Base-by-base conservation (phyloP, 805 yeast genomes). In the Ogataea ramenticola region DNA sequence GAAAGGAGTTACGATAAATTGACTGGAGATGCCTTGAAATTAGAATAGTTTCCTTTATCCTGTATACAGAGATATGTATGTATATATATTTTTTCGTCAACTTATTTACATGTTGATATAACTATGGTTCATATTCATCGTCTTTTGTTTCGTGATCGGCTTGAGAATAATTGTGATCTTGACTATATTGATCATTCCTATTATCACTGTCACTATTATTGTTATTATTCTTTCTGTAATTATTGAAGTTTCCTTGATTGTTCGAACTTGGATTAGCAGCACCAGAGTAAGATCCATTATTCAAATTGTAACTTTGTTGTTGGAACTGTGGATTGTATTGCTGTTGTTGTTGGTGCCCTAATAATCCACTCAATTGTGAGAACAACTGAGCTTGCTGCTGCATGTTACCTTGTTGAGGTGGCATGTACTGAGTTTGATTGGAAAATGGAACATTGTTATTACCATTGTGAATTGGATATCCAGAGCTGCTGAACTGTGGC, bases 1-100 rank as follows among this genome's bases (percentile, higher is more conserved):
- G 50, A 55, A 29, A 49, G 58, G 16, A 67, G 68, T 16, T 60
- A 60, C 17, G 24, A 41, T 1, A 45, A 40, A 26, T 43, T 54
- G 17, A 36, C 8, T 36, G 12, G 11, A 14, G 22, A 26, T 15
- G 12, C 24, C 17, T 19, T 9, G n/a, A 34, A 34, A 29, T 10
- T 15, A 15, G 26, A 34, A 19, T 34, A 34, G 21, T 30, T n/a
- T n/a, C n/a, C n/a, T n/a, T n/a, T n/a, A n/a, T n/a, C n/a, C n/a
- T n/a, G n/a, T n/a, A n/a, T n/a, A n/a, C n/a, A n/a, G n/a, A n/a
- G n/a, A n/a, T n/a, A n/a, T n/a, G n/a, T n/a, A n/a, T n/a, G n/a
- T n/a, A 24, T 24, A 24, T 7, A 6, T 24, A 24, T 7, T 24
- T 24, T 24, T 10, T 24, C 10, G 27, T 7, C 27, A 7, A 24